Conservation (phyloP, 345 rosid genomes). For the Eutrema yunnanense region DNA sequence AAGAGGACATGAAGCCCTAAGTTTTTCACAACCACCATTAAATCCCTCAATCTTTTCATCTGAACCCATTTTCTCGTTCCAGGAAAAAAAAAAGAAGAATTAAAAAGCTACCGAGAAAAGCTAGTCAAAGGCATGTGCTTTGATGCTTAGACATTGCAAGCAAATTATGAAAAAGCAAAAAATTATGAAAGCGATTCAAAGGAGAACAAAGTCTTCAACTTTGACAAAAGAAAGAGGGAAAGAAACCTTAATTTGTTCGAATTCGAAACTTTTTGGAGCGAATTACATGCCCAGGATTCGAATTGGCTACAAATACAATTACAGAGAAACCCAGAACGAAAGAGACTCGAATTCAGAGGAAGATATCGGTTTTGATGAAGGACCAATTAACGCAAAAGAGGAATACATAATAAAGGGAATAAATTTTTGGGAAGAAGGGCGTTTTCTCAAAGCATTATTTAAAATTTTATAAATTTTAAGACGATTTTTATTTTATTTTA, state of each 20-base stretch:
- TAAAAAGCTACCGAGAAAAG: not conserved
- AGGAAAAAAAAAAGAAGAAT: not conserved
- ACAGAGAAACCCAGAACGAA: slow-evolving; percentile 11
- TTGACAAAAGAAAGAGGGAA: not conserved
- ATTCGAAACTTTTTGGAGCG: not conserved
- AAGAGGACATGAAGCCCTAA: slow-evolving; percentile 31
- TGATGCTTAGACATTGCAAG: slow-evolving; percentile 8
- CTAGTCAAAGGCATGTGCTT: slow-evolving; percentile 29
- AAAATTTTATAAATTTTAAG: too few species aligned
- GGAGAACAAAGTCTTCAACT: slow-evolving; percentile 18
- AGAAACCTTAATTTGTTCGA: not conserved
- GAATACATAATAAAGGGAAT: not conserved
- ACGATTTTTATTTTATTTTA: too few species aligned
- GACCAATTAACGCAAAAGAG: not conserved
- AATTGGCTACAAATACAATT: not conserved
- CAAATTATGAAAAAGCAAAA: slow-evolving; percentile 1
- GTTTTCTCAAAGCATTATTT: not conserved
- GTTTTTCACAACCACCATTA: slow-evolving; percentile 11
- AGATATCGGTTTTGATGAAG: not conserved
- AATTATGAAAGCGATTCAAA: slow-evolving; percentile 8
- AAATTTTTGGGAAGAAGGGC: not conserved
- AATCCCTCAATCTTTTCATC: slow-evolving; percentile 37
- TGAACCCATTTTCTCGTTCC: slow-evolving; percentile 37
- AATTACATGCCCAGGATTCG: not conserved
- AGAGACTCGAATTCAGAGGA: not conserved